Conservation (phyloP, 139 green algal species). For the Pleodorina starrii region DNA sequence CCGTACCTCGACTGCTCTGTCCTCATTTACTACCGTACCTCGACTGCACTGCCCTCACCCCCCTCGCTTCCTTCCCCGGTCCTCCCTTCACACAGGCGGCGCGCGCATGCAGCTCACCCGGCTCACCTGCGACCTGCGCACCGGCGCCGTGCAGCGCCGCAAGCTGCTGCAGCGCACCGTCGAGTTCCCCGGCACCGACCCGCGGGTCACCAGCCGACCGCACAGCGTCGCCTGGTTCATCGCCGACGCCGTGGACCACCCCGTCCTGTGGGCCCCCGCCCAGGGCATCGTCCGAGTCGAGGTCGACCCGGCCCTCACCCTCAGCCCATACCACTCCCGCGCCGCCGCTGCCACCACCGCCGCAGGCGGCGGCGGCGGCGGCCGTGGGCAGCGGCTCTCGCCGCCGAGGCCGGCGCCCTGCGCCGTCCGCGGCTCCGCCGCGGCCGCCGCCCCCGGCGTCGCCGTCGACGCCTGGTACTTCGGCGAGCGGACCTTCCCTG, state of each 20-base stretch:
- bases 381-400: neutral
- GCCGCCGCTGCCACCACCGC: neutral
- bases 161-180: slow-evolving; percentile 64
- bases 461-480: slow-evolving; percentile 53
- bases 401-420: neutral
- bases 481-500: slow-evolving; percentile 65
- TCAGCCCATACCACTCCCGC: neutral
- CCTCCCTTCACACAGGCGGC: slow-evolving; percentile 49
- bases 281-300: slow-evolving; percentile 42
- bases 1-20: too few species aligned
- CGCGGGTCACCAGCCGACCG: slow-evolving; percentile 12
- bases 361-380: too few species aligned
- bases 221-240: slow-evolving; percentile 69
- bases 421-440: neutral
- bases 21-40: too few species aligned
- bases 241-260: slow-evolving; percentile 63
- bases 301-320: neutral
- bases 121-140: slow-evolving; percentile 64
- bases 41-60: too few species aligned
- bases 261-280: slow-evolving; percentile 58
- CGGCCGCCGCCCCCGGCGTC: neutral
- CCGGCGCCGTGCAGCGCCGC: slow-evolving; percentile 2
- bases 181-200: slow-evolving; percentile 74
- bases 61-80: too few species aligned
- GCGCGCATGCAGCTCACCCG: slow-evolving; percentile 63